These are phyloP conservation scores for Talaromyces marneffei DNA, from an alignment of 2,329 filamentous ascomycete species.

Conservation along the genomic window DNA sequence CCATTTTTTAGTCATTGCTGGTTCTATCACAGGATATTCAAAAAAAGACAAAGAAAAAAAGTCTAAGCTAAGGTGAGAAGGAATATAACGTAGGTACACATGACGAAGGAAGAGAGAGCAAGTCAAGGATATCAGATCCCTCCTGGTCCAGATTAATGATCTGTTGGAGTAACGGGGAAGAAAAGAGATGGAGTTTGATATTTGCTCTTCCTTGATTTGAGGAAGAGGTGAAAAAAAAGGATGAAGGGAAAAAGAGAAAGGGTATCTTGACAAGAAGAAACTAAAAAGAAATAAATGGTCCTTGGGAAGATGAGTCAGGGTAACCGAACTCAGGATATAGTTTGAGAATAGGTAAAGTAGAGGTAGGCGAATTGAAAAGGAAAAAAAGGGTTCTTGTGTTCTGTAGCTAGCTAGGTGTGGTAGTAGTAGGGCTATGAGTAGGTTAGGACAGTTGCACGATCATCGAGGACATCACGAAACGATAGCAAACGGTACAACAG, in stretches of 20 bases:
- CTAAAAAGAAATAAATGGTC: neutral
- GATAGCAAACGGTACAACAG: slow-evolving; percentile 11
- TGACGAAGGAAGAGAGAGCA: neutral
- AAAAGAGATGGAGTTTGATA: too few species aligned
- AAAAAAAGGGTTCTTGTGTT: neutral
- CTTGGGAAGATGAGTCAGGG: neutral
- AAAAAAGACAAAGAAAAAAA: too few species aligned
- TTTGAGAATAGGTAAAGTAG: neutral
- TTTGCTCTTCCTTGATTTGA: neutral
- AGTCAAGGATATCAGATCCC: neutral
- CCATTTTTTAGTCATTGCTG: neutral
- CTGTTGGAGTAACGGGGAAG: too few species aligned
- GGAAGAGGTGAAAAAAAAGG: neutral
- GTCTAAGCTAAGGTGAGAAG: neutral
- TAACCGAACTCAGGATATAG: neutral
- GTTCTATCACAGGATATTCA: neutral
- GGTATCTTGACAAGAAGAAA: neutral
- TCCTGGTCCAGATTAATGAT: too few species aligned
- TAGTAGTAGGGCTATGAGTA: neutral
- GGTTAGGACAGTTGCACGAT: neutral
- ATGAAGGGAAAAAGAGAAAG: slow-evolving; percentile 9
- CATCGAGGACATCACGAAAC: neutral
- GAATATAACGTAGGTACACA: neutral
- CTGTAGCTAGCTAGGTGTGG: neutral
- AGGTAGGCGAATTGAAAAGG: neutral